Conservation (phyloP, 768 basidiomycete species). For the Mrakia gelida region DNA sequence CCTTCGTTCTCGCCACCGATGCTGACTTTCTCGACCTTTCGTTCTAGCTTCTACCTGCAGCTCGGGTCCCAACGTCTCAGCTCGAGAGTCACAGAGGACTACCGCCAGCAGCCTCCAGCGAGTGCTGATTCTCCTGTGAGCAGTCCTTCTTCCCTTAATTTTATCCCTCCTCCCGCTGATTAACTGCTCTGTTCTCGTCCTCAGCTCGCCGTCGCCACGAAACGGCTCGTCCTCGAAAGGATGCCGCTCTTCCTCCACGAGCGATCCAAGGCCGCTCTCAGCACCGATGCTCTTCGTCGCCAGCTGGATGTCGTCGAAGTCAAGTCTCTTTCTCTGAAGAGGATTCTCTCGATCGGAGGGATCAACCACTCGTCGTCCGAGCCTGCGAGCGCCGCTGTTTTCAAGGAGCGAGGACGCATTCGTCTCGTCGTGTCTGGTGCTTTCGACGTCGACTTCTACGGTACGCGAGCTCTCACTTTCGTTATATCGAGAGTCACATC, state of each 20-base stretch:
- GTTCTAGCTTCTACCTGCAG: constrained; percentile 64
- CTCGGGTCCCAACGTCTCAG: constrained; percentile 75
- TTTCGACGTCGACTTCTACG: constrained; percentile 79
- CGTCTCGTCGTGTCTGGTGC: constrained; percentile 73
- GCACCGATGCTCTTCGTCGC: constrained; percentile 43
- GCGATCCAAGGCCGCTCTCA: constrained; percentile 48
- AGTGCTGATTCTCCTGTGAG: constrained; percentile 49
- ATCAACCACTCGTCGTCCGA: constrained; percentile 30
- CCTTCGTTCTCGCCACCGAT: neutral
- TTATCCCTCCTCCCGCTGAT: neutral
- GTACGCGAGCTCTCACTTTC: constrained; percentile 50
- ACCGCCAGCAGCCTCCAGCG: constrained; percentile 58
- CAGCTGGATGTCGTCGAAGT: constrained; percentile 44
- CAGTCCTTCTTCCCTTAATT: neutral
- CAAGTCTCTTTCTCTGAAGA: constrained; percentile 36
- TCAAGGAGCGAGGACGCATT: constrained; percentile 35
- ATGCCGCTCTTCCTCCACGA: constrained; percentile 89
- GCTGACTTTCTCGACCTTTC: neutral
- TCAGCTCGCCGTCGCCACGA: constrained; percentile 48
- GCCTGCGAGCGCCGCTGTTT: constrained; percentile 32
- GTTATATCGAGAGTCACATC: neutral
- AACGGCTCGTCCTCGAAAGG: constrained; percentile 68
- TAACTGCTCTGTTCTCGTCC: neutral
- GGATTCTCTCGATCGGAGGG: constrained; percentile 46
- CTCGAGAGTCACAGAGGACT: constrained; percentile 69